Percentiles rank a stretch among this genome's conserved stretches.
Conservation (phyloP, 1,284 basidiomycete species). For the Apiotrichum domesticum region DNA sequence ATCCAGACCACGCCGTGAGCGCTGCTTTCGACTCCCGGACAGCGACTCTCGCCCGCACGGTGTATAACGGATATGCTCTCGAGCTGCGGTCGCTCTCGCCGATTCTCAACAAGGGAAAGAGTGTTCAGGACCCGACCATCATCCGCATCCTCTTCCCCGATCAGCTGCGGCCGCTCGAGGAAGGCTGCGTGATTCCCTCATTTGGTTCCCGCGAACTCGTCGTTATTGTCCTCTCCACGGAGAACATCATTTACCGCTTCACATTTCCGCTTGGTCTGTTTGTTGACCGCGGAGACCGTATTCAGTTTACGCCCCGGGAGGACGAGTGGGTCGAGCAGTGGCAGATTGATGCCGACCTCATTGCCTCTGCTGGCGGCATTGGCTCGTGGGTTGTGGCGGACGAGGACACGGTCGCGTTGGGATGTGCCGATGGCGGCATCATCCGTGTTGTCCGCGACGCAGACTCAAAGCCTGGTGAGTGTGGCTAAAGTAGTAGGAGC, state of each 20-base stretch:
- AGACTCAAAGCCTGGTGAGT: constrained; percentile 26
- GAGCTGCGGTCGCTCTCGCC: constrained; percentile 66
- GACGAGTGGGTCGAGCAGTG: constrained; percentile 40
- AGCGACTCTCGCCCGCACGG: constrained; percentile 66
- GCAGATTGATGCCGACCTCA: constrained; percentile 29
- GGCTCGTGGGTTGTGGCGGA: constrained; percentile 60
- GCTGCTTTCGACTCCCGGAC: constrained; percentile 57
- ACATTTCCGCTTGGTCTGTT: constrained; percentile 53
- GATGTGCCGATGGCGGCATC: constrained; percentile 62
- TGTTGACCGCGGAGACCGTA: constrained; percentile 20
- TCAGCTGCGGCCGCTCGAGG: constrained; percentile 54
- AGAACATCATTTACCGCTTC: constrained; percentile 70
- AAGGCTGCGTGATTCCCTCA: constrained; percentile 53
- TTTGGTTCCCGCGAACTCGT: constrained; percentile 58
- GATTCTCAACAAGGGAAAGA: constrained; percentile 8
- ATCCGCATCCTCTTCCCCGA: constrained; percentile 74
- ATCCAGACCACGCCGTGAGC: constrained; percentile 67
- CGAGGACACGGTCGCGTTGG: constrained; percentile 61
- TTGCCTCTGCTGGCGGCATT: constrained; percentile 38
- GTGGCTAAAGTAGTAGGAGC: background rate
- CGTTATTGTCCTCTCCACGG: constrained; percentile 61
- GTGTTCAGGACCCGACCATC: constrained; percentile 50
- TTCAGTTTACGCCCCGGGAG: constrained; percentile 23
- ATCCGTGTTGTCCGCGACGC: constrained; percentile 57
- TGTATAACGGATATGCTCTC: constrained; percentile 66